These are phyloP conservation scores for Leccinellum albellum DNA, from an alignment of 768 basidiomycete genomes.

Conservation along the genomic window DNA sequence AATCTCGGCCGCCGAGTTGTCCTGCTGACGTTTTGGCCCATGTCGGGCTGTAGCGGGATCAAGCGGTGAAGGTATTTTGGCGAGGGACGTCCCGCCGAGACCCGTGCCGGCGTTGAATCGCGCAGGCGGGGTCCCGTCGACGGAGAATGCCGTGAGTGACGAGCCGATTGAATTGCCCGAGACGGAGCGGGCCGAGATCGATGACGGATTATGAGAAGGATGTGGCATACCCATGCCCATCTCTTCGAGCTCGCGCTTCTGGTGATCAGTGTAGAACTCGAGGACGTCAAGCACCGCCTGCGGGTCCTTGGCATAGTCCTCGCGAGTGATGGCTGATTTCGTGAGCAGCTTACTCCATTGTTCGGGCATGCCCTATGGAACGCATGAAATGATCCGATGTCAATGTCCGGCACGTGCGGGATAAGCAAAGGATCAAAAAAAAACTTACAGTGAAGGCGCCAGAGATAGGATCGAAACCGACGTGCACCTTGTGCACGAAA, in stretches of 20 bases:
- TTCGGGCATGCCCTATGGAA: slow-evolving; percentile 82
- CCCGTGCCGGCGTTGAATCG: slow-evolving; percentile 93
- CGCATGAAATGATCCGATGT: not conserved
- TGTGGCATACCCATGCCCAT: slow-evolving; percentile 35
- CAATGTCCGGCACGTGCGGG: not conserved
- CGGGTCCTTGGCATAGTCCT: slow-evolving; percentile 95
- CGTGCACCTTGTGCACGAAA: slow-evolving; percentile 98
- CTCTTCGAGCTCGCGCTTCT: slow-evolving; percentile 88
- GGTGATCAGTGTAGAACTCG: slow-evolving; percentile 97
- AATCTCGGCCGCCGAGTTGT: slow-evolving; percentile 39
- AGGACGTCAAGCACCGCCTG: slow-evolving; percentile 97
- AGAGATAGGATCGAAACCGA: slow-evolving; percentile 90
- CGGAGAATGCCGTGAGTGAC: slow-evolving; percentile 36
- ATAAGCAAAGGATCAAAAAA: not conserved
- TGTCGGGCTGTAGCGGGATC: slow-evolving; percentile 29
- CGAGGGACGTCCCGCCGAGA: slow-evolving; percentile 62
- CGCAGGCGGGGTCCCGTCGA: slow-evolving; percentile 48
- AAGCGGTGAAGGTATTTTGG: slow-evolving; percentile 40
- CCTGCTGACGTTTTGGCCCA: slow-evolving; percentile 45
- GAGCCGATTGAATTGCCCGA: slow-evolving; percentile 17
- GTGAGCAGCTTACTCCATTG: slow-evolving; percentile 98
- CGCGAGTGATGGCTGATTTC: slow-evolving; percentile 94
- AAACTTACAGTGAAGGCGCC: slow-evolving; percentile 87
- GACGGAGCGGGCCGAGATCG: slow-evolving; percentile 31
- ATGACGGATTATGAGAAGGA: slow-evolving; percentile 22